Evolutionary conservation across 1,284 basidiomycete species (phyloP).

Genomic region (Ceratobasidium sp.): DNA sequence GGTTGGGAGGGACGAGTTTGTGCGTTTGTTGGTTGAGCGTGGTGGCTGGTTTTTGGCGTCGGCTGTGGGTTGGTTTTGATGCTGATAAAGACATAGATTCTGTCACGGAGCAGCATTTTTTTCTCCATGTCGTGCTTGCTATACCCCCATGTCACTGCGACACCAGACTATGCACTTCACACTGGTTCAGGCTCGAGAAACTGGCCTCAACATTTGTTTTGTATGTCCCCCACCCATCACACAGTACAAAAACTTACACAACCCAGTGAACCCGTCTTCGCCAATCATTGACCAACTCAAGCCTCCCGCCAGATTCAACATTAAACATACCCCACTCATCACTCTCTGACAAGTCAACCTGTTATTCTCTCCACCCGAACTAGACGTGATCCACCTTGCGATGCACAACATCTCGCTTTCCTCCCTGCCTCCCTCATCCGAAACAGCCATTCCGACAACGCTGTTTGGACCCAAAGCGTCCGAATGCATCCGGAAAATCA

Average conservation of each 20-base stretch:
- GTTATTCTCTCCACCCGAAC: slow-evolving; percentile 65
- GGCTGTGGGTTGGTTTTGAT: slow-evolving; percentile 63
- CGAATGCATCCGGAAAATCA: slow-evolving; percentile 40
- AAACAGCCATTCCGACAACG: slow-evolving; percentile 33
- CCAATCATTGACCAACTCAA: slow-evolving; percentile 61
- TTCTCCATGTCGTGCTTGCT: slow-evolving; percentile 75
- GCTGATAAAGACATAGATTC: slow-evolving; percentile 62
- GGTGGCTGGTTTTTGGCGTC: slow-evolving; percentile 75
- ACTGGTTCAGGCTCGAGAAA: slow-evolving; percentile 68
- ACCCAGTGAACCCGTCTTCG: slow-evolving; percentile 63
- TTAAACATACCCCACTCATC: slow-evolving; percentile 69
- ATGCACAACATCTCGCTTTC: slow-evolving; percentile 47
- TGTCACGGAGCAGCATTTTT: slow-evolving; percentile 77
- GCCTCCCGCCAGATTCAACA: slow-evolving; percentile 67
- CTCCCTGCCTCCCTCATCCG: slow-evolving; percentile 49
- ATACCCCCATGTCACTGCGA: slow-evolving; percentile 74
- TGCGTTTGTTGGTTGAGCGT: slow-evolving; percentile 71
- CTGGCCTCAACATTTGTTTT: slow-evolving; percentile 73
- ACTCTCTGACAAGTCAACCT: slow-evolving; percentile 75
- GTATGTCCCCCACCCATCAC: slow-evolving; percentile 1
- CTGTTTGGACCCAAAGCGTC: slow-evolving; percentile 68
- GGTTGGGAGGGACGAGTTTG: slow-evolving; percentile 61
- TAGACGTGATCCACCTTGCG: slow-evolving; percentile 63
- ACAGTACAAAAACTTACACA: background rate
- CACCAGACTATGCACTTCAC: slow-evolving; percentile 68